Base-by-base conservation (phyloP, 257 asterid species). In the Catharanthus roseus region DNA sequence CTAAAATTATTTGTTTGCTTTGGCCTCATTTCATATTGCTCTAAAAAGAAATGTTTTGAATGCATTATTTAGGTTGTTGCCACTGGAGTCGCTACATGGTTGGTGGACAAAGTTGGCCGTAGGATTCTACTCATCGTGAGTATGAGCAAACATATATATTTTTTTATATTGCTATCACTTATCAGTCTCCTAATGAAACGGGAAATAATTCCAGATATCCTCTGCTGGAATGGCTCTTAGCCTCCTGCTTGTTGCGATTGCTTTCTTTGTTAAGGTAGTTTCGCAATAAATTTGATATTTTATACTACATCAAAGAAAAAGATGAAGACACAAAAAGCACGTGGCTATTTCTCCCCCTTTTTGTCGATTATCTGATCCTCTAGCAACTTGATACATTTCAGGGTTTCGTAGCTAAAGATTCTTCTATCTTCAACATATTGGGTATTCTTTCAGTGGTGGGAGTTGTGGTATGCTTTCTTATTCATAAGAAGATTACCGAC, bases 61-160 rank as follows among this genome's bases (percentile, higher is more conserved):
- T 47, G 26, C 51, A 19, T 47, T 77, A 34, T 78, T 62, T 77
- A 92, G 98, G 98, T 92, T 61, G 78, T 90, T 79, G 98, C 98
- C 58, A 92, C 98, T 56, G 96, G 84, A 72, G 79, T 92, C 60
- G 71, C 98, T 12, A 84, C 91, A 56, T 92, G 98, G 98, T 69
- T 90, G 85, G 88, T 87, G 70, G 98, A 92, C 84, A 90, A 85
- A 87, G 78, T 97, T 11, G 98, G 98, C 50, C 97, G 97, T 64
- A 85, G 98, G 82, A 73, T 92, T 81, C 86, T 90, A 65, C 86
- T 92, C 66, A 78, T 82, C 54, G 97, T 92, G 78, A 88, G 97
- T 84, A 66, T 34, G 31, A 66, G 44, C 55, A 53, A 60, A 29
- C 41, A 41, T n/a, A 38, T 38, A 3, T 29, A 29, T 53, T 26